Evolutionary conservation across 352 stramenopile genomes (phyloP).

Genomic region (Pythium rishiriense): DNA sequence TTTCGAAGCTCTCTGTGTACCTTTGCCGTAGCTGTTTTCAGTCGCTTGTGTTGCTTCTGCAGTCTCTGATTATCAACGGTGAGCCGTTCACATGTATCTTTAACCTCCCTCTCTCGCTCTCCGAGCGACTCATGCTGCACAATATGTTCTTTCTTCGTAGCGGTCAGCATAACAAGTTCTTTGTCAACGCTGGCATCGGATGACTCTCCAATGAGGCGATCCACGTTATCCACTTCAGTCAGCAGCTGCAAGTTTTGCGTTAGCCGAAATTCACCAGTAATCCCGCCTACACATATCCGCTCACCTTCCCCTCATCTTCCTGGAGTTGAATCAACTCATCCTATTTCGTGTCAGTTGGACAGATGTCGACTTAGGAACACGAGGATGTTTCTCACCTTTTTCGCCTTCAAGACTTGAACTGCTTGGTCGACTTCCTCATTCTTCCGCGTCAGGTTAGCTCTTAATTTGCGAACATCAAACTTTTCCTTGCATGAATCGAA

Average conservation of each 20-base stretch:
- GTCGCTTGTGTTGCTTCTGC: constrained; percentile 7
- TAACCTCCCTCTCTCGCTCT: neutral
- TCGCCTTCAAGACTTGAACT: constrained; percentile 4
- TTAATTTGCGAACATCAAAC: constrained; percentile 21
- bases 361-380: neutral
- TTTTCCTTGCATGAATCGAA: constrained; percentile 18
- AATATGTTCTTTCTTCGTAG: neutral
- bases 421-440: constrained; percentile 19
- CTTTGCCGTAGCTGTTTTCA: constrained; percentile 14
- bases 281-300: no score
- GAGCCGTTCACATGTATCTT: constrained; percentile 3
- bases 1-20: constrained; percentile 17
- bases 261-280: neutral
- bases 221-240: neutral
- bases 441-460: constrained; percentile 9
- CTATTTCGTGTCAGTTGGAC: neutral
- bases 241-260: neutral
- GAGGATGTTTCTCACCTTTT: constrained; percentile 14
- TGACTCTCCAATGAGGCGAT: neutral
- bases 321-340: constrained; percentile 12
- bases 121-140: neutral
- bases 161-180: neutral
- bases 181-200: neutral
- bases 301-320: neutral
- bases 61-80: neutral